Evolutionary conservation across 768 basidiomycete genomes (phyloP), one percentile per base, ranked within the genome.

Genomic region (Sporobolomyces phaffii): DNA sequence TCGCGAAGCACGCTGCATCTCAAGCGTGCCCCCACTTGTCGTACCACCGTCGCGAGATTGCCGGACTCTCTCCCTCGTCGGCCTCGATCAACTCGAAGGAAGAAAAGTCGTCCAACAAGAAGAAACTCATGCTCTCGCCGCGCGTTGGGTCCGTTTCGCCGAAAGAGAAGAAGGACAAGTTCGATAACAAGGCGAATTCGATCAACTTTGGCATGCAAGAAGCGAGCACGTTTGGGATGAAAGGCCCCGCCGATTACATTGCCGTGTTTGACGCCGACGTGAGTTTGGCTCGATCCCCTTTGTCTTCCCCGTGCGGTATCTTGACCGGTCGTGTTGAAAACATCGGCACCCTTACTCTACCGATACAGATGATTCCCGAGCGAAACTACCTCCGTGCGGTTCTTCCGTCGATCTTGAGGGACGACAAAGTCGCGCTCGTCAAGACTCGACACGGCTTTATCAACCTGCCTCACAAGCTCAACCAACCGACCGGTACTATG

Each of bases 201-300:
- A 72, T 75, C 72, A 75, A 75, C 61, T 73, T 73, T 53, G 74
- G 74, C n/a, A 60, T 73, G 60, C 48, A 52, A 31, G 74, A 75
- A 54, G 73, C 74, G 15, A 44, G 63, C 18, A 57, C 59, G 29
- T 65, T 70, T 20, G 69, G 69, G 5, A 66, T 65, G 52, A 75
- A 68, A 63, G 74, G 59, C 3, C 66, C 74, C 1, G 72, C 70
- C 1, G 72, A 75, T 47, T 75, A 65, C 60, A 64, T 70, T 28
- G 72, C 69, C 6, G 70, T 75, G 15, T 71, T 75, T 20, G 74
- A 75, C 36, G 74, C 72, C n/a, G 74, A 75, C 41, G 73, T 74
- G 50, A 45, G 73, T 61, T 52, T n/a, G 20, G 18, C 29, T 22
- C 24, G 22, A 33, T n/a, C 20, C 10, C 26, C 28, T 24, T 4